Evolutionary conservation across 2,329 filamentous ascomycete genomes (phyloP).

Genomic region (Magnaporthales sp.): DNA sequence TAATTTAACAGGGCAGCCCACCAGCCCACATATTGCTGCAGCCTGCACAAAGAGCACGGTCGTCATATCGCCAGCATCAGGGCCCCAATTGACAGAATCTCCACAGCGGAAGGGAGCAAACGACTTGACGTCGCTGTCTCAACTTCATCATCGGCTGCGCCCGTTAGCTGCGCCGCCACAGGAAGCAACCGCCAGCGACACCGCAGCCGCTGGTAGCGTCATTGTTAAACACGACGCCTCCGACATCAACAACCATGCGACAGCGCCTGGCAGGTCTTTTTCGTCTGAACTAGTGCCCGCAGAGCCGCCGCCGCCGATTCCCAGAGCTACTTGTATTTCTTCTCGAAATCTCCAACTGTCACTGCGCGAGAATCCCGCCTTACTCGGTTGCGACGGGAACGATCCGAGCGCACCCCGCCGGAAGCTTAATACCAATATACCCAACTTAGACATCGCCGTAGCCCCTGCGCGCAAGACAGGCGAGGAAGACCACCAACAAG

Average conservation of each 20-base stretch:
- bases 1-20: background rate
- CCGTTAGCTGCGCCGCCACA: background rate
- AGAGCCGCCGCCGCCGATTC: background rate
- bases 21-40: background rate
- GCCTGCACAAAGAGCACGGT: background rate
- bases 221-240: background rate
- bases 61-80: background rate
- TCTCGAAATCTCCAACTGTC: background rate
- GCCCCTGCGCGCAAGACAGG: background rate
- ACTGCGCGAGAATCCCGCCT: background rate
- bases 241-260: background rate
- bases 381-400: background rate
- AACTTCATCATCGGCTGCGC: background rate
- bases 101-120: background rate
- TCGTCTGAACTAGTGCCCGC: background rate
- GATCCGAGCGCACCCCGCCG: background rate
- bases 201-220: background rate
- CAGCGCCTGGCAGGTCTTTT: background rate
- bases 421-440: background rate
- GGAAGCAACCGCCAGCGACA: background rate
- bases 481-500: background rate
- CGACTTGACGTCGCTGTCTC: background rate
- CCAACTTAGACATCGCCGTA: background rate
- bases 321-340: background rate
- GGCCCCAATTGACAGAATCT: background rate